Evolutionary conservation across 495 filamentous ascomycete species (phyloP).

Genomic region (Astrocystis sublimbata): DNA sequence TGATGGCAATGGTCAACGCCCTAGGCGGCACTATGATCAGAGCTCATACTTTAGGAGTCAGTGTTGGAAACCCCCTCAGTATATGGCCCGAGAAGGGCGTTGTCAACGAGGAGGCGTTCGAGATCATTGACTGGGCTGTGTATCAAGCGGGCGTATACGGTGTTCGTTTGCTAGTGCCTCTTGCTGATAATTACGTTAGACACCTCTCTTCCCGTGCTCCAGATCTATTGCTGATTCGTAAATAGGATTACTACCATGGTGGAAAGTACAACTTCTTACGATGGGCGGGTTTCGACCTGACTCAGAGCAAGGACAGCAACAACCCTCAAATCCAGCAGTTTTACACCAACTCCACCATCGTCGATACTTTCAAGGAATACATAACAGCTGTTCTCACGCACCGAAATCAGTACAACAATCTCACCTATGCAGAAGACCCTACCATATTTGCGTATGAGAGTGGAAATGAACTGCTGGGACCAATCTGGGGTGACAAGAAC

Average conservation of each 20-base stretch:
- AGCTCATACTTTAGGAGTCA: constrained; percentile 56
- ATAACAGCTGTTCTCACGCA: constrained; percentile 52
- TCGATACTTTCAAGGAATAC: constrained; percentile 54
- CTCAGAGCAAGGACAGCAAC: constrained; percentile 30
- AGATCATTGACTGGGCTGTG: constrained; percentile 56
- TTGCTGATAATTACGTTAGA: constrained; percentile 50
- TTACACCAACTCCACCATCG: constrained; percentile 52
- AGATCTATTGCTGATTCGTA: not conserved
- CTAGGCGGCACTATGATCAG: constrained; percentile 55
- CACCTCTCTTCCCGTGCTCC: not conserved
- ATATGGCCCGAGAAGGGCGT: constrained; percentile 47
- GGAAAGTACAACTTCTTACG: constrained; percentile 60
- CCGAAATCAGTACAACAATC: constrained; percentile 54
- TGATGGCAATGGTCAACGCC: constrained; percentile 52
- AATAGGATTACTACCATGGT: constrained; percentile 57
- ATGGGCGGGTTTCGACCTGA: constrained; percentile 53
- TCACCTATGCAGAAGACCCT: constrained; percentile 56
- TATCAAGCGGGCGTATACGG: constrained; percentile 54
- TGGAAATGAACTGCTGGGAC: constrained; percentile 55
- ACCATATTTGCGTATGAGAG: constrained; percentile 60
- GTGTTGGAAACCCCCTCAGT: constrained; percentile 54
- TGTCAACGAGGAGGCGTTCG: constrained; percentile 52
- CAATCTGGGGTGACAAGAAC: constrained; percentile 51
- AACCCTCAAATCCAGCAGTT: constrained; percentile 51
- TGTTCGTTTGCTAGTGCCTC: constrained; percentile 49